Evolutionary conservation across 371 early-diverging fungal species (phyloP).

Genomic region (Rhizopus delemar): DNA sequence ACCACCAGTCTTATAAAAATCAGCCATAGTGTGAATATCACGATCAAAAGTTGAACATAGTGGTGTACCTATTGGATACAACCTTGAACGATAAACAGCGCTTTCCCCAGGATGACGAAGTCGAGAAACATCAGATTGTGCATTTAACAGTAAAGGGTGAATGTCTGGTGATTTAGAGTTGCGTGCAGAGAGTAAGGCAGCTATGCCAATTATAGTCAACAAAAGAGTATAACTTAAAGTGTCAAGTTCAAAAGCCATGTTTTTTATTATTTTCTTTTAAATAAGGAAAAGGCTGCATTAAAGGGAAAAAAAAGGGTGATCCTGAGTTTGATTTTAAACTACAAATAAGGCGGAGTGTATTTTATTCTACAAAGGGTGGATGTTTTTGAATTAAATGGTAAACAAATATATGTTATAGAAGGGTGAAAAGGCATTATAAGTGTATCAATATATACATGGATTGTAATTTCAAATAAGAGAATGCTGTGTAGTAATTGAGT

Average conservation of each 20-base stretch:
- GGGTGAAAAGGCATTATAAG: background rate
- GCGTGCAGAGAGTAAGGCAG: constrained; percentile 46
- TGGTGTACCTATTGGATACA: constrained; percentile 60
- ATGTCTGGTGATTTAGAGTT: constrained; percentile 72
- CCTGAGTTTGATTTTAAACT: too few relatives aligned
- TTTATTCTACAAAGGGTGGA: background rate
- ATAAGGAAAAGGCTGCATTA: too few relatives aligned
- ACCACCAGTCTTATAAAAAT: constrained; percentile 51
- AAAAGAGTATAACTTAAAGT: constrained; percentile 45
- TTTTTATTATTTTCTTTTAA: too few relatives aligned
- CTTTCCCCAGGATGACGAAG: constrained; percentile 70
- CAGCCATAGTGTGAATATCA: constrained; percentile 53
- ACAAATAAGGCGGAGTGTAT: background rate
- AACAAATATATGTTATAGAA: background rate
- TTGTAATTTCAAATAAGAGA: background rate
- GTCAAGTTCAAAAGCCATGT: constrained; percentile 48
- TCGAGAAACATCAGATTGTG: constrained; percentile 67
- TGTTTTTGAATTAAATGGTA: background rate
- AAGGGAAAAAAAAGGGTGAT: too few relatives aligned
- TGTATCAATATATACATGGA: constrained; percentile 2
- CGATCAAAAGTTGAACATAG: constrained; percentile 49
- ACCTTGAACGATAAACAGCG: constrained; percentile 72
- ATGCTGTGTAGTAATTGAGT: background rate
- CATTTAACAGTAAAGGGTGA: constrained; percentile 73
- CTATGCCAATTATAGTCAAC: constrained; percentile 45